Percentiles rank a stretch among this genome's conserved stretches.
Evolutionary conservation across 768 basidiomycete species (phyloP).

Genomic region (Cantharellus cinnabarinus): DNA sequence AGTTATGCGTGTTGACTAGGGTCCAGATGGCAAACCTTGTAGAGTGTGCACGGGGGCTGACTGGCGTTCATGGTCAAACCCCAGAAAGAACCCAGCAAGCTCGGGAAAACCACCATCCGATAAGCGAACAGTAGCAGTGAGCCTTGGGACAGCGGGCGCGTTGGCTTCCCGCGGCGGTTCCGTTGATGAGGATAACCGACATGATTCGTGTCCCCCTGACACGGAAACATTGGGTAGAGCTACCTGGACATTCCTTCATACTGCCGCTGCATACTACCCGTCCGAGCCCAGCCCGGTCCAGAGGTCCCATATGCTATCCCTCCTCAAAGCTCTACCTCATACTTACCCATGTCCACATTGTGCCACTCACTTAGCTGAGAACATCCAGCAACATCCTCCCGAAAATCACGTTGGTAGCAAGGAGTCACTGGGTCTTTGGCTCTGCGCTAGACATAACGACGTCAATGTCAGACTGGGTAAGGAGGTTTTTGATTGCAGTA

Average conservation of each 20-base stretch:
- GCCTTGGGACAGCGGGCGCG: slow-evolving; percentile 11
- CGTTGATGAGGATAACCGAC: slow-evolving; percentile 19
- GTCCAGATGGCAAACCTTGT: slow-evolving; percentile 88
- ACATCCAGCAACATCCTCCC: slow-evolving; percentile 46
- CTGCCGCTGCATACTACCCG: slow-evolving; percentile 90
- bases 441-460: slow-evolving; percentile 84
- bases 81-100: slow-evolving; percentile 9
- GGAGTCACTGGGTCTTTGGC: slow-evolving; percentile 52
- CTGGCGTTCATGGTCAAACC: slow-evolving; percentile 45
- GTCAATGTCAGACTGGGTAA: slow-evolving; percentile 81
- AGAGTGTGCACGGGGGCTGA: slow-evolving; percentile 55
- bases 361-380: slow-evolving; percentile 58
- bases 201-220: slow-evolving; percentile 70
- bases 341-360: slow-evolving; percentile 83
- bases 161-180: slow-evolving; percentile 9
- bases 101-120: slow-evolving; percentile 12
- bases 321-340: slow-evolving; percentile 56
- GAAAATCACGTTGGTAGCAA: slow-evolving; percentile 45
- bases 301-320: slow-evolving; percentile 62
- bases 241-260: slow-evolving; percentile 94
- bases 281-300: slow-evolving; percentile 54
- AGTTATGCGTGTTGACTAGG: slow-evolving; percentile 13
- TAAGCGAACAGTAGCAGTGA: slow-evolving; percentile 16
- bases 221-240: slow-evolving; percentile 75
- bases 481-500: slow-evolving; percentile 56